These are phyloP conservation scores for Clarireedia sp. DNA, from an alignment of 2,329 filamentous ascomycete species.

Conservation along the genomic window DNA sequence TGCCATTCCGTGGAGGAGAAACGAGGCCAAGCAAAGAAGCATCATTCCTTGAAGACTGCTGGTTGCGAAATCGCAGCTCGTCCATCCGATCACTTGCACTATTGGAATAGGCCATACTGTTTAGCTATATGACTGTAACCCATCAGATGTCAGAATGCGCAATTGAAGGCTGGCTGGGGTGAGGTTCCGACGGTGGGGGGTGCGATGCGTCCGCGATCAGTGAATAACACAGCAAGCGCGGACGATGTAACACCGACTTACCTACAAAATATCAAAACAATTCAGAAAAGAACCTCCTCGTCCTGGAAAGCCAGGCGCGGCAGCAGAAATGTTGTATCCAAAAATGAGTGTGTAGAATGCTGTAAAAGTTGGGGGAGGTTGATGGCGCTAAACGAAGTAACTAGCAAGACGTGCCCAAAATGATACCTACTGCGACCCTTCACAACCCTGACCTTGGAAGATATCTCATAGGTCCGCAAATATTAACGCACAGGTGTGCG, in stretches of 20 bases:
- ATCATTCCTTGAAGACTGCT: constrained; percentile 72
- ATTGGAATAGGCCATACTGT: constrained; percentile 56
- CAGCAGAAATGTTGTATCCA: constrained; percentile 5
- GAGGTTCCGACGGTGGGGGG: constrained; percentile 18
- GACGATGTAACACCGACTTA: neutral
- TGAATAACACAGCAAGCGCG: neutral
- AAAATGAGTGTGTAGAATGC: constrained; percentile 7
- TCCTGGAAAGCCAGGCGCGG: constrained; percentile 11
- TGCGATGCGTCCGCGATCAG: constrained; percentile 8
- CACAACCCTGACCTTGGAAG: constrained; percentile 1
- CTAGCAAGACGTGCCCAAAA: constrained; percentile 7
- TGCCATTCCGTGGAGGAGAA: constrained; percentile 65
- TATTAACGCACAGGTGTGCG: no score
- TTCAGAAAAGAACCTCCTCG: constrained; percentile 10
- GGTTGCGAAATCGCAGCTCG: constrained; percentile 69
- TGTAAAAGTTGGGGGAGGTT: constrained; percentile 4
- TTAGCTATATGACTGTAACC: constrained; percentile 21
- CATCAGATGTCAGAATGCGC: constrained; percentile 16
- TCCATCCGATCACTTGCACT: constrained; percentile 62
- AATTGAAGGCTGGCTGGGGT: constrained; percentile 10
- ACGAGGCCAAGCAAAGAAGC: constrained; percentile 65
- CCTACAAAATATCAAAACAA: constrained; percentile 11
- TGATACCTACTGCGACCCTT: no score
- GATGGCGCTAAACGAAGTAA: constrained; percentile 10
- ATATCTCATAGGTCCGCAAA: neutral